Evolutionary conservation across 176 grass and related monocot species (phyloP), one percentile per base, ranked within the genome.

Genomic region (Triticum timopheevii): DNA sequence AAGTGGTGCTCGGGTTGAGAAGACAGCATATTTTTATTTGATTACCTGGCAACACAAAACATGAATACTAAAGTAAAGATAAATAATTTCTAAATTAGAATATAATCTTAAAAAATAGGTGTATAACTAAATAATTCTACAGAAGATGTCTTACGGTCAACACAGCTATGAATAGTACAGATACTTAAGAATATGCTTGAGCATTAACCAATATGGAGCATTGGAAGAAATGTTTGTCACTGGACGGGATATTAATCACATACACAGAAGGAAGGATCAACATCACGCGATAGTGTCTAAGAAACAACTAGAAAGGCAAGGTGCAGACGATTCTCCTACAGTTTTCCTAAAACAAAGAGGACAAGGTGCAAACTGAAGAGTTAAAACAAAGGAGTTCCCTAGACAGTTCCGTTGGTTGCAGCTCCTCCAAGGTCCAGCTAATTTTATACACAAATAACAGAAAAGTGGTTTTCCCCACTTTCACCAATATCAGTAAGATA

Each of bases 241-340:
- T 47, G 31, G 68, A 20, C 13, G 27, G 34, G 24, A 65, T 59
- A 79, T 13, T 25, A 36, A 90, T 38, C 7, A 8, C 35, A 61
- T 36, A 76, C 47, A 47, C 27, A 33, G 38, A 85, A 52, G 42
- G 56, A 78, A 78, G 56, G 78, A 83, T 25, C 42, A 77, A 56
- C 8, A 73, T 56, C 23, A 0, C 39, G 24, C 35, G 8, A 45
- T 39, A 5, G 45, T 45, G 47, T 33, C 39, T 78, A 13, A 56
- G 54, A 22, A 42, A n/a, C 35, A 75, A 16, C 5, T 59, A 31
- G 63, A 66, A 66, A 6, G 63, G 27, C 27, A 66, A 15, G 25
- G 63, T 13, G 13, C 25, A 65, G 5, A 65, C 10, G 0, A 30
- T 19, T 58, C 19, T 20, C 54, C 54, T 58, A 28, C 63, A 2